Base-by-base conservation (phyloP, 306 rosid genomes). In the Cicer yamashitae region DNA sequence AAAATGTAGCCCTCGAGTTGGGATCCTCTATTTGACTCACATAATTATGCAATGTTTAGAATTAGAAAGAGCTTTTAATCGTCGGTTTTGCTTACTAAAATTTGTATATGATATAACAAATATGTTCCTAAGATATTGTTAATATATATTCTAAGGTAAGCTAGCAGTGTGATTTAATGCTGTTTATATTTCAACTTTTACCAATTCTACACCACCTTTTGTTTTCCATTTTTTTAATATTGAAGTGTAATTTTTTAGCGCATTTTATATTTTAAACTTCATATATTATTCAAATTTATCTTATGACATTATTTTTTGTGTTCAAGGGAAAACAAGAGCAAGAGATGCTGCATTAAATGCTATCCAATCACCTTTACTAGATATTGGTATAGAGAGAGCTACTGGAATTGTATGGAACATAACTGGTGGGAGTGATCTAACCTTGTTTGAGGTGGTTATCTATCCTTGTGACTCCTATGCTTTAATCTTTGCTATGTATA, bases 281-380 rank as follows among this genome's bases (percentile, higher is more conserved):
- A 53, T 72, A 1, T 56, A 39, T 71, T 38, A 75, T 40, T 73
- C 56, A 66, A 71, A 67, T 37, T 68, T 48, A 71, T 57, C 79
- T 62, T 44, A 18, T 61, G 54, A 50, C 57, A 73, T 38, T 10
- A 80, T 37, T 59, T 78, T 83, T n/a, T 66, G 77, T 82, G 70
- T 65, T 84, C 51, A 74, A 94, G 99, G 99, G 79, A 94, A 94
- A 87, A 90, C 96, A 57, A 90, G 99, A 86, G 98, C 99, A 37
- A 92, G 99, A 84, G 99, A 94, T 53, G 99, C 98, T 75, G 98
- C 98, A 10, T 87, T 93, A 84, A 93, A 93, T 75, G 98, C 98
- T 70, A 91, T 91, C 74, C 98, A 91, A 38, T 93, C 98, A 63
- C 97, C 96, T 82, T 85, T 93, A 56, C 87, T 93, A 41, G 98